Evolutionary conservation across 2,329 filamentous ascomycete genomes (phyloP).

Genomic region (Chaetomium strumarium): DNA sequence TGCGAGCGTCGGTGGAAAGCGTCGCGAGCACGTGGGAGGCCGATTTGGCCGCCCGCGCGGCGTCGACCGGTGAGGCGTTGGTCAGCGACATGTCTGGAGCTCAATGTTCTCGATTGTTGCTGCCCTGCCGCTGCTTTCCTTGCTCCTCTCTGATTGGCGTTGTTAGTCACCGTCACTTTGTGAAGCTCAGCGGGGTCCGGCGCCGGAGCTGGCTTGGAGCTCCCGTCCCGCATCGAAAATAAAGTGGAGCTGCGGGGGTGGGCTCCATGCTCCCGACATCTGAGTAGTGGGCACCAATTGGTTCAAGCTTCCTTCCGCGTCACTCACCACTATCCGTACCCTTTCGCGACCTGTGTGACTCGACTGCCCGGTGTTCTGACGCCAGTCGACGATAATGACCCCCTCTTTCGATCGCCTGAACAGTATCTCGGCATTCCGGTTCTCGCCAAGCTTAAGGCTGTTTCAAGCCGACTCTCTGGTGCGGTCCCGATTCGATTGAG

Average conservation of each 20-base stretch:
- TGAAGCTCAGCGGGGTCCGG: constrained; percentile 9
- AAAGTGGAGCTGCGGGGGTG: constrained; percentile 14
- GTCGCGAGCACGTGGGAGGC: constrained; percentile 81
- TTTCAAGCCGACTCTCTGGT: no score
- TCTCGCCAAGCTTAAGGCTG: no score
- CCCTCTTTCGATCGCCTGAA: no score
- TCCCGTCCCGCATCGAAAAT: neutral
- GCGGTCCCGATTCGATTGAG: no score
- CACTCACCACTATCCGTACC: no score
- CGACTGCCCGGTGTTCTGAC: no score
- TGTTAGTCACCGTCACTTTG: constrained; percentile 13
- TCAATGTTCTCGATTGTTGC: neutral
- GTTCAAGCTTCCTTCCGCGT: no score
- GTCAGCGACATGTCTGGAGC: constrained; percentile 73
- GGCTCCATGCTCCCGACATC: neutral
- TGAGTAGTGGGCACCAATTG: no score
- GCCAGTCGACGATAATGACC: no score
- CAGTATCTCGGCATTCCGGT: no score
- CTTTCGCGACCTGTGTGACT: no score
- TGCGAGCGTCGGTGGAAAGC: constrained; percentile 68
- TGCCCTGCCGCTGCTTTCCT: neutral
- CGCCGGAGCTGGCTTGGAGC: constrained; percentile 6
- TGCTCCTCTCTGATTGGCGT: neutral
- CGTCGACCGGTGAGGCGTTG: constrained; percentile 71
- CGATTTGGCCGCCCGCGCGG: constrained; percentile 69